Evolutionary conservation across 495 filamentous ascomycete genomes (phyloP), one percentile per base, ranked within the genome.

Genomic region (Neohortaea acidophila): DNA sequence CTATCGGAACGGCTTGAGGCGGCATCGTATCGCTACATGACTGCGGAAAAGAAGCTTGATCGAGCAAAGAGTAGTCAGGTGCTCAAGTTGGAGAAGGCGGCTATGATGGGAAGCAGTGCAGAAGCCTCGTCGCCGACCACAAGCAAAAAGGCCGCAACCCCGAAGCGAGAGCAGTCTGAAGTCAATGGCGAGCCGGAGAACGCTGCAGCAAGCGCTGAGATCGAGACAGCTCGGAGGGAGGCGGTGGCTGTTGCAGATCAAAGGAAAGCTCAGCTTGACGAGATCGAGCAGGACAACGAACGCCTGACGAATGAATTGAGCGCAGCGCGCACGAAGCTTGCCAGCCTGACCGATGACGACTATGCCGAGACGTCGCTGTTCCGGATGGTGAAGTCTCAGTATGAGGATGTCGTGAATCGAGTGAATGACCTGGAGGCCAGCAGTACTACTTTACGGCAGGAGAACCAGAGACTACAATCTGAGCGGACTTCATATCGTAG

Each of bases 41-140:
- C 85, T 42, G 89, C 89, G 2, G 89, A 96, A 53, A 87, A 87
- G 61, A 84, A 81, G 56, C 67, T 94, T 12, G 89, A 97, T 55
- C 75, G 89, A 23, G 73, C 76, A 5, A 81, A 77, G 54, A 94
- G 87, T 51, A 60, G 77, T 33, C 81, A 86, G 31, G 82, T 93
- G n/a, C 77, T 81, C 38, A 94, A 92, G 52, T 61, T 96, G 39
- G 91, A 96, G 54, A 81, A 79, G 47, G 83, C 94, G 58, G 84
- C 83, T 14, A 73, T 87, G 41, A 64, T 79, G 35, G 64, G 64
- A 44, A 62, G 72, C 19, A 46, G 37, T 26, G 67, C 67, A 36
- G 73, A 68, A 18, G 64, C 36, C 12, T 20, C 38, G 7, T 45
- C 47, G 13, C 46, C 46, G 3, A 41, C 41, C 1, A 42, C 36